Conservation (phyloP, 257 asterid species). For the Paraleonurus japonicus region DNA sequence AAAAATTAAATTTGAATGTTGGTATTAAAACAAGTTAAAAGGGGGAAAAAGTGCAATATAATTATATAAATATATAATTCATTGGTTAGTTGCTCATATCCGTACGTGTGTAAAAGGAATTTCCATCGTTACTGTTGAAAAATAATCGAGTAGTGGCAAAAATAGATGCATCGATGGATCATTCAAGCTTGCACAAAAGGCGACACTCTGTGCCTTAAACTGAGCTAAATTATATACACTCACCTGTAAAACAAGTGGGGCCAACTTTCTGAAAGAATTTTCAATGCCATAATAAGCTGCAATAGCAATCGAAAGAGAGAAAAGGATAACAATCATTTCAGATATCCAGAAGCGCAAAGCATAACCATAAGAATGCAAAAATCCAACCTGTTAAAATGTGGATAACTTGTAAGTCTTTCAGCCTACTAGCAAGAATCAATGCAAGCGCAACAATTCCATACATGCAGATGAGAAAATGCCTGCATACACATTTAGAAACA, state of each 20-base stretch:
- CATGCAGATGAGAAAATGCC: slow-evolving; percentile 89
- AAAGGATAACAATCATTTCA: slow-evolving; percentile 4
- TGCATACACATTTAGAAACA: slow-evolving; percentile 39
- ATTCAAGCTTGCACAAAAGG: slow-evolving; percentile 20
- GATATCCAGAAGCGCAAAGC: slow-evolving; percentile 23
- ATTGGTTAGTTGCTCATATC: not conserved
- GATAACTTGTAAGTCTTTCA: slow-evolving; percentile 71
- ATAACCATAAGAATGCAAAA: slow-evolving; percentile 22
- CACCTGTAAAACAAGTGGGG: slow-evolving; percentile 85
- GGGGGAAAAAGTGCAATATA: not conserved
- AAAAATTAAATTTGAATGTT: too few species aligned
- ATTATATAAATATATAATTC: not conserved
- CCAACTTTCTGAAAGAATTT: slow-evolving; percentile 67
- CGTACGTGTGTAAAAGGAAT: not conserved
- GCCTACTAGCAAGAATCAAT: slow-evolving; percentile 79
- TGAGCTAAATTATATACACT: slow-evolving; percentile 22
- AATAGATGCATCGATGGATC: not conserved
- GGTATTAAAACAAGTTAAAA: slow-evolving; percentile 2
- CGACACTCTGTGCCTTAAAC: slow-evolving; percentile 11
- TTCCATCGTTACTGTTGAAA: not conserved
- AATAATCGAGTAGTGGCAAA: slow-evolving; percentile 8
- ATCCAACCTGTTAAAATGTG: slow-evolving; percentile 75
- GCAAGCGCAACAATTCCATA: slow-evolving; percentile 76
- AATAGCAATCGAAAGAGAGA: slow-evolving; percentile 25
- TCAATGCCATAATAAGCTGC: slow-evolving; percentile 92